Base-by-base conservation (phyloP, 306 rosid genomes). In the Clitoria ternatea region DNA sequence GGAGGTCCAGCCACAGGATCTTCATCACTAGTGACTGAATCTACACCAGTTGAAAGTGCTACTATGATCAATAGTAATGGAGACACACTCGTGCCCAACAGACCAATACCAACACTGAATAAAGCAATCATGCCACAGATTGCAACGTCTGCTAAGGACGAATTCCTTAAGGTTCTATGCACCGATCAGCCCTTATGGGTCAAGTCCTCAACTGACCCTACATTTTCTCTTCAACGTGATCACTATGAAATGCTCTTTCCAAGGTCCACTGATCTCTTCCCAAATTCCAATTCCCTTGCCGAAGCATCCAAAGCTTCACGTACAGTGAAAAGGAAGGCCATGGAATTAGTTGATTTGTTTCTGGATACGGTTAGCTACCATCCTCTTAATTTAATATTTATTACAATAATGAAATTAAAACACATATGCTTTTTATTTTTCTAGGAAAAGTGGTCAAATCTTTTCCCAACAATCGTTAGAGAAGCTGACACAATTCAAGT, bases 221-320 rank as follows among this genome's bases (percentile, higher is more conserved):
- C 76, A 40, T 53, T 18, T 20, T 24, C 73, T 48, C 87, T 92
- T 67, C 69, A 79, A 52, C 78, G 79, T 6, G 77, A 75, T 5
- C 57, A 7, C 62, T 92, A 89, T 4, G 82, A 77, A 6, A 71
- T 29, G 37, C 8, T 75, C 2, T 83, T 79, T 17, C 80, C 88
- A 7, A 76, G 63, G 66, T n/a, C n/a, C n/a, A 42, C 47, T 40
- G 70, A 39, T 65, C 81, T 67, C 66, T 82, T 79, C 49, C 77
- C 19, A 18, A 62, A 39, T n/a, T 20, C 80, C 15, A 44, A 18
- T 26, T 76, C 73, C 0, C 80, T 67, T 2, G 59, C 66, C 1
- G 97, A 92, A 70, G 76, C 97, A 10, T 85, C 97, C 0, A 92
- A 85, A 77, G 82, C 78, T 54, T 79, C 92, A 3, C 81, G 72